Evolutionary conservation across 108 stramenopile species (phyloP).

Genomic region (Bacterosira constricta): DNA sequence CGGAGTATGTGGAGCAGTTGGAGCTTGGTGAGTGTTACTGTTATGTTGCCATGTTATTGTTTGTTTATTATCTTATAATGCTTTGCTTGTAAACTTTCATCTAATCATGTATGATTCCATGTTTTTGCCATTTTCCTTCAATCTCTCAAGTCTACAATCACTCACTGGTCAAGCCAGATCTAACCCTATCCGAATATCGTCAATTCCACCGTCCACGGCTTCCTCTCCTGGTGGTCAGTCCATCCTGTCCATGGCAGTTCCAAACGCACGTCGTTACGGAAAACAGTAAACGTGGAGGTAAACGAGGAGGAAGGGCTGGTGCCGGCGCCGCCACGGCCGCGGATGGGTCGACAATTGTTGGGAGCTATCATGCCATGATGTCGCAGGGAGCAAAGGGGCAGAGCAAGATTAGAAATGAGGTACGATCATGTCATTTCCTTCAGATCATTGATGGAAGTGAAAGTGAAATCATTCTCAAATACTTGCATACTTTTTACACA

Average conservation of each 20-base stretch:
- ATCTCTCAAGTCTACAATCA: conserved; percentile 76
- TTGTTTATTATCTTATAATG: not conserved
- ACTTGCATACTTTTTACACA: not conserved
- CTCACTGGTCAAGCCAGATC: conserved; percentile 59
- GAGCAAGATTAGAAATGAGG: conserved; percentile 76
- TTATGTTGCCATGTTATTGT: no score
- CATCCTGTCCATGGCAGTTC: conserved; percentile 80
- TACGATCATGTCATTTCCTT: conserved; percentile 3
- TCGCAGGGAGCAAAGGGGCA: conserved; percentile 76
- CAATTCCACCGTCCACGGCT: conserved; percentile 87
- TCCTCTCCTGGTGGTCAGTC: conserved; percentile 61
- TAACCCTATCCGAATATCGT: conserved; percentile 64
- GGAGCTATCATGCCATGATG: conserved; percentile 74
- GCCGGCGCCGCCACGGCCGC: conserved; percentile 24
- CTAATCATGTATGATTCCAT: not conserved
- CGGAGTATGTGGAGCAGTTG: conserved; percentile 86
- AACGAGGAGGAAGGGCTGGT: conserved; percentile 33
- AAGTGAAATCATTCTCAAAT: no score
- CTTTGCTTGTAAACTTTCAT: not conserved
- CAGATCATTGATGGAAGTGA: no score
- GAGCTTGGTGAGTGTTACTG: conserved; percentile 68
- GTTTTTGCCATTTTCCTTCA: not conserved
- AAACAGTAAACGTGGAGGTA: conserved; percentile 25
- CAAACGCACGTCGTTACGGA: conserved; percentile 58
- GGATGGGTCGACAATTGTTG: conserved; percentile 57